Evolutionary conservation across 2,329 filamentous ascomycete genomes (phyloP).

Genomic region (Aureobasidium sp.): DNA sequence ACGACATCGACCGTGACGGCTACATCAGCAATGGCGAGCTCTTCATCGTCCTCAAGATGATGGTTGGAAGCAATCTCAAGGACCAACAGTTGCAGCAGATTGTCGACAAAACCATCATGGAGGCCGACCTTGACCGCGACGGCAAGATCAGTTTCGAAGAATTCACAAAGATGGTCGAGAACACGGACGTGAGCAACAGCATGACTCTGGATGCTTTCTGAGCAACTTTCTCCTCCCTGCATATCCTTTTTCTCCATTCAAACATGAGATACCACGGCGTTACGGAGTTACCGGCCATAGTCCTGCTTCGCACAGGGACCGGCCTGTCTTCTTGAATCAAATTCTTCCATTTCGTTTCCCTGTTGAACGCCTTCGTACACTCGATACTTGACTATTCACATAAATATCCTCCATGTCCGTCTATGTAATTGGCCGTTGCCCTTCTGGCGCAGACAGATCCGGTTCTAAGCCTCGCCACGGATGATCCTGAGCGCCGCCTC

Average conservation of each 20-base stretch:
- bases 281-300: constrained; percentile 2
- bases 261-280: constrained; percentile 17
- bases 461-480: constrained; percentile 17
- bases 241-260: background rate
- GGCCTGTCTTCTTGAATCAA: background rate
- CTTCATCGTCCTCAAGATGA: constrained; percentile 99
- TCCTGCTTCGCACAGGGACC: background rate
- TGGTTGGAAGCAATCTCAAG: constrained; percentile 98
- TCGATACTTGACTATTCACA: too few species aligned
- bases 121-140: constrained; percentile 90
- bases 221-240: background rate
- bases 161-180: constrained; percentile 98
- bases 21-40: constrained; percentile 98
- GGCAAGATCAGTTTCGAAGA: constrained; percentile 99
- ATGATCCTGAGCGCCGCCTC: constrained; percentile 56
- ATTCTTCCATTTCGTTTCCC: background rate
- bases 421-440: background rate
- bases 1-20: constrained; percentile 97
- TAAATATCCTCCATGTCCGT: background rate
- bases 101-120: constrained; percentile 99
- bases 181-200: constrained; percentile 54
- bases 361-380: too few species aligned
- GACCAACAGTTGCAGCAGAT: constrained; percentile 99
- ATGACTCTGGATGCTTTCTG: constrained; percentile 4
- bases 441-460: background rate